Evolutionary conservation across 2,329 filamentous ascomycete species (phyloP), one percentile per base, ranked within the genome.

Genomic region (Cercospora zeae-maydis): DNA sequence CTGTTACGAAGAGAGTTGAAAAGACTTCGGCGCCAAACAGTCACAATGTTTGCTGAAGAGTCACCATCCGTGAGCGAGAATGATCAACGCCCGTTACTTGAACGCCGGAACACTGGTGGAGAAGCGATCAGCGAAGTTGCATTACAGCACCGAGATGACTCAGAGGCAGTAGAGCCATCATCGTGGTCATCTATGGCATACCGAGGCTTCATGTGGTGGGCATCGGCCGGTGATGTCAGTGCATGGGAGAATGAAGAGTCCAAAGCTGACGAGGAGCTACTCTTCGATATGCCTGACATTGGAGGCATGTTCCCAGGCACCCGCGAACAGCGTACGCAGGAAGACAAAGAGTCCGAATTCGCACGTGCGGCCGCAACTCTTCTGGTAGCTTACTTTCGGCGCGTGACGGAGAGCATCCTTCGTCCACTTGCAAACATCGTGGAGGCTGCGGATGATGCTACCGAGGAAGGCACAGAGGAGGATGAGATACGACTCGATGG

Each of bases 131-230:
- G 58, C 37, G 64, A 66, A 51, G 61, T 59, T 19, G 57, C 62
- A 8, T 52, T 70, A 6, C 66, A 70, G 39, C 67, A 67, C 21
- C 64, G 49, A 16, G 69, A 66, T 59, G 72, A 72, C 39, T 55
- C 61, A 14, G 69, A 74, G 10, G 65, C 84, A 1, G 81, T 85
- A 8, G 84, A 88, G 68, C 81, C 84, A 2, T 74, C 81, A 37
- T 83, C 83, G 0, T 88, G 86, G 91, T 82, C 88, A 0, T 86
- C 88, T 1, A 83, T 93, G 27, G 91, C 91, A 4, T 95, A 93
- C 76, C 86, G 85, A 59, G 88, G 89, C 24, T 93, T 93, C 79
- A 91, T 93, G 84, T 95, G 91, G 91, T 95, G 91, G 91, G 90
- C 91, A 1, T 91, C 88, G 14, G 90, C 91, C 0, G 91, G 90